phyloP scores from a whole-genome alignment of 2,329 filamentous ascomycete species.

The Fulvia fulva region DNA sequence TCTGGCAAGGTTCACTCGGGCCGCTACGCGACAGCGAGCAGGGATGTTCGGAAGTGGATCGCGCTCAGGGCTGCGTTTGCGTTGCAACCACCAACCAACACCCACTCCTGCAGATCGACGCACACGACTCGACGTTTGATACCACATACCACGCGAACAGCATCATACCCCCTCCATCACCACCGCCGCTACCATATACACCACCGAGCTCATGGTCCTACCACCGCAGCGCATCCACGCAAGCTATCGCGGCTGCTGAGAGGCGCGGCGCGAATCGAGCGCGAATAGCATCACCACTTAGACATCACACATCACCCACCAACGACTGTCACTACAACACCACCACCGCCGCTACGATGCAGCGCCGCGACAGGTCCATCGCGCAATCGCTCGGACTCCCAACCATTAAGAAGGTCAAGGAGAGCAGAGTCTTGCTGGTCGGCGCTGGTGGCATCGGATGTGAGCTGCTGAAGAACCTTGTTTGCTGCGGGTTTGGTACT shows the following conservation, averaged over 20 bases:
- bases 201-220: conserved; percentile 1
- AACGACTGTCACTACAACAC: neutral
- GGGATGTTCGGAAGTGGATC: neutral
- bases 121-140: neutral
- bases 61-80: neutral
- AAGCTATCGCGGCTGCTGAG: conserved; percentile 1
- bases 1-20: too few species aligned
- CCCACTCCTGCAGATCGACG: neutral
- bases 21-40: too few species aligned
- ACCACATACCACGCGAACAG: too few species aligned
- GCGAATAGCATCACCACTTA: neutral
- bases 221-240: neutral
- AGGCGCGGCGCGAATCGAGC: neutral
- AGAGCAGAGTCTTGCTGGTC: conserved; percentile 68
- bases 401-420: conserved; percentile 44
- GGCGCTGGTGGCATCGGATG: conserved; percentile 96
- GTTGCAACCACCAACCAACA: too few species aligned
- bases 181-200: neutral
- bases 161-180: neutral
- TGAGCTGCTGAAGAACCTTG: conserved; percentile 94
- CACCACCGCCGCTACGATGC: conserved; percentile 34
- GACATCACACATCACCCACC: neutral
- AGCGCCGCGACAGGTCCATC: conserved; percentile 45
- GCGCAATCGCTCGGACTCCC: conserved; percentile 66
- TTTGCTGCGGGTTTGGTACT: conserved; percentile 76